Conservation (phyloP, 306 rosid genomes). For the Castanospermum australe region DNA sequence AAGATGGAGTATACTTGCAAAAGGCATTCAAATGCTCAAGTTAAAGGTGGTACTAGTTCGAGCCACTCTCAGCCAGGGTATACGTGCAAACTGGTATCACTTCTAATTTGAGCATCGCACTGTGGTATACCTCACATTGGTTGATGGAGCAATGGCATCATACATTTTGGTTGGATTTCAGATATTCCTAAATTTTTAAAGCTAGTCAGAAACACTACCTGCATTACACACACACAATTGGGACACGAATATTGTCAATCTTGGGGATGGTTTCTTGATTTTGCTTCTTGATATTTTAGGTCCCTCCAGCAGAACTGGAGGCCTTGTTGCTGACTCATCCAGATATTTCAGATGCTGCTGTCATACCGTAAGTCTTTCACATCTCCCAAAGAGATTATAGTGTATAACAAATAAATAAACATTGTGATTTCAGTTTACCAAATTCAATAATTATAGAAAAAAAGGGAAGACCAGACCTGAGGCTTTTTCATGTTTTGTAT, state of each 20-base stretch:
- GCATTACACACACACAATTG: background rate
- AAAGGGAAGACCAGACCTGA: background rate
- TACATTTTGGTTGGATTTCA: too few relatives aligned
- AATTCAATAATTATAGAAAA: background rate
- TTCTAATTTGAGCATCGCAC: too few relatives aligned
- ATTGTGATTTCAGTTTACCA: background rate
- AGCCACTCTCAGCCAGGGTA: too few relatives aligned
- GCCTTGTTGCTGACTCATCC: constrained; percentile 82
- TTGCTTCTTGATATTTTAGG: constrained; percentile 40
- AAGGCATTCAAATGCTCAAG: too few relatives aligned
- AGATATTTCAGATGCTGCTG: constrained; percentile 75
- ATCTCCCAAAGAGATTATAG: too few relatives aligned
- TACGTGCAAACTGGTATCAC: too few relatives aligned
- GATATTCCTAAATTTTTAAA: too few relatives aligned
- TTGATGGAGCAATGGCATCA: too few relatives aligned
- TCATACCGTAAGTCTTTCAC: constrained; percentile 74
- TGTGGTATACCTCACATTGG: too few relatives aligned
- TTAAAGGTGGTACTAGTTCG: too few relatives aligned
- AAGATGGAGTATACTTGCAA: too few relatives aligned
- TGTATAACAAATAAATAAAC: background rate
- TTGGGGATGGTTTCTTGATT: background rate
- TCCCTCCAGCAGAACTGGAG: constrained; percentile 95
- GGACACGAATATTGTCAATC: background rate
- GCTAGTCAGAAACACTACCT: too few relatives aligned
- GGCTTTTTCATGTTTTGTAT: background rate